These are phyloP conservation scores for Fusarium illudens DNA, from an alignment of 2,329 filamentous ascomycete species.

Conservation along the genomic window DNA sequence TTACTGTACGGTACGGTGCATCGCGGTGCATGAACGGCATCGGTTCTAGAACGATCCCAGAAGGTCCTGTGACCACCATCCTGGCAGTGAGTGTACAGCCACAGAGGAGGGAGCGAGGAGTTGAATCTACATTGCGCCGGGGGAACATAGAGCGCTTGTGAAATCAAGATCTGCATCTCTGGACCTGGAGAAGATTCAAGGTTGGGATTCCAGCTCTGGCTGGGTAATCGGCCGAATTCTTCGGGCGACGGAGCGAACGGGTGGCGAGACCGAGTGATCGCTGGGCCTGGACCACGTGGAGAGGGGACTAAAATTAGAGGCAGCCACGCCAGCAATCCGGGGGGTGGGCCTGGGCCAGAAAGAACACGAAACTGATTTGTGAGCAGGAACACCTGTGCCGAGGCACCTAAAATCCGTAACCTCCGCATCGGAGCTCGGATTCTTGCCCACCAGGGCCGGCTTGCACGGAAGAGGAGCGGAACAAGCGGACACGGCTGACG, in stretches of 20 bases:
- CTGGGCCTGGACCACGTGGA: constrained; percentile 34
- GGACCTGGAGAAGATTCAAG: neutral
- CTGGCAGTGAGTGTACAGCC: neutral
- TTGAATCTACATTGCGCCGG: neutral
- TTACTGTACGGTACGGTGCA: neutral
- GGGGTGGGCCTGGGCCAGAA: neutral
- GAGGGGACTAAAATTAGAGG: constrained; percentile 31
- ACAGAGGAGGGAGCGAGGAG: neutral
- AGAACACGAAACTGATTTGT: neutral
- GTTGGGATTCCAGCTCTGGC: neutral
- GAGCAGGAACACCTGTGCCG: neutral
- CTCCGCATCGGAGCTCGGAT: neutral
- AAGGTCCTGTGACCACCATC: neutral
- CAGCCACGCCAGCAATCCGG: constrained; percentile 5
- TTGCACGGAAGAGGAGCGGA: neutral
- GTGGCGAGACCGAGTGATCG: constrained; percentile 32
- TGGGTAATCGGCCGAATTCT: constrained; percentile 26
- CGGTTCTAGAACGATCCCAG: constrained; percentile 13
- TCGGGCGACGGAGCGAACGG: constrained; percentile 27
- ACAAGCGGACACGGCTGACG: neutral
- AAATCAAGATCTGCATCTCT: neutral
- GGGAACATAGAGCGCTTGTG: neutral
- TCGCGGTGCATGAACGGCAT: neutral
- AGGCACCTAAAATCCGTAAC: neutral
- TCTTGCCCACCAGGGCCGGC: neutral